These are phyloP conservation scores for sorghum (Sorghum bicolor) DNA, from an alignment of 176 grass and related monocot species.

Conservation along the genomic window DNA sequence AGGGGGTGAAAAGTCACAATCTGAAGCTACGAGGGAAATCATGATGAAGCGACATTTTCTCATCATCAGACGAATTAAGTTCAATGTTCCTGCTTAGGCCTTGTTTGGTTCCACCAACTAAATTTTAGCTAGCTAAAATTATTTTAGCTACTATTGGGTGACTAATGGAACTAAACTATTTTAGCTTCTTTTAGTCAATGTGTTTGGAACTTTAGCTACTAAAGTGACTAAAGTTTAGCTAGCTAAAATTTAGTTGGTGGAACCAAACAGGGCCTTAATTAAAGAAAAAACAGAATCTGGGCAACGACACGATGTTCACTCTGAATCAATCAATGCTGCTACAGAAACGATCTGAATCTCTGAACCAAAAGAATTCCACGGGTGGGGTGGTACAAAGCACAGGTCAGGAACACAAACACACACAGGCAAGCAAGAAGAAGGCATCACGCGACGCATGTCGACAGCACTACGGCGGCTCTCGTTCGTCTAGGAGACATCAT, in stretches of 20 bases:
- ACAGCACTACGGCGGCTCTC: background rate
- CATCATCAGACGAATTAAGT: background rate
- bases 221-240: too few species aligned
- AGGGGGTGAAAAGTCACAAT: too few species aligned
- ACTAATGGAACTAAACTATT: too few species aligned
- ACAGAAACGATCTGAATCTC: background rate
- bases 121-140: too few species aligned
- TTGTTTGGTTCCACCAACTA: too few species aligned
- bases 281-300: background rate
- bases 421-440: background rate
- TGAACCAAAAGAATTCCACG: slow-evolving; percentile 22
- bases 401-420: background rate
- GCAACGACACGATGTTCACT: background rate
- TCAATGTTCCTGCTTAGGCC: background rate
- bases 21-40: too few species aligned
- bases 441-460: background rate
- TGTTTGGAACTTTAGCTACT: too few species aligned
- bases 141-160: too few species aligned
- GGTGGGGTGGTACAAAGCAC: background rate
- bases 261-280: too few species aligned
- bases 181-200: too few species aligned
- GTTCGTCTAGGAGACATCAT: background rate
- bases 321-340: slow-evolving; percentile 5
- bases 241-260: too few species aligned
- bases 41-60: background rate